Conservation (phyloP, 345 rosid species). For the Trapa incisa region DNA sequence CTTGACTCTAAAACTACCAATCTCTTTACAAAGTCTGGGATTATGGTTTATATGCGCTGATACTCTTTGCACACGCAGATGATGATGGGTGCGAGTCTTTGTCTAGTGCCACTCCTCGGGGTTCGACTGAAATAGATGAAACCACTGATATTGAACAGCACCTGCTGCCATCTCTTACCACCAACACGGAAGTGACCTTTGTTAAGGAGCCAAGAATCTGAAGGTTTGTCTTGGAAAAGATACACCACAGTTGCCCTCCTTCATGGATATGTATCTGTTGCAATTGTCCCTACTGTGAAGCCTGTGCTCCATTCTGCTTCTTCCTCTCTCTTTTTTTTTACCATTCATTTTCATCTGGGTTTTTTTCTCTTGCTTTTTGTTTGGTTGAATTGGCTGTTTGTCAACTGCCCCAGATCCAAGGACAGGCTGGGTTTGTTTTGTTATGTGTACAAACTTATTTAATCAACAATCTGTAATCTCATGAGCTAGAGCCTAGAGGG, state of each 20-base stretch:
- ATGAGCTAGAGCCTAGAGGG: too few species aligned
- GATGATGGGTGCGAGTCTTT: conserved; percentile 41
- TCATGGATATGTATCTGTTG: background rate
- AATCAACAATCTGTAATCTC: too few species aligned
- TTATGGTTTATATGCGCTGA: background rate
- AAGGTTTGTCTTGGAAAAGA: background rate
- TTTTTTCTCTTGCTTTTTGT: background rate
- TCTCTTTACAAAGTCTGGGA: too few species aligned
- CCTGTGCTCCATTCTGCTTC: background rate
- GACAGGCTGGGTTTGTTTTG: background rate
- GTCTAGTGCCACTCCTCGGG: conserved; percentile 21
- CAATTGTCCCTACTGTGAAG: background rate
- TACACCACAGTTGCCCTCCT: background rate
- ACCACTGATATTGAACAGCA: conserved; percentile 34
- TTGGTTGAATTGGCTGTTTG: background rate
- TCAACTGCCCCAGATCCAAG: background rate
- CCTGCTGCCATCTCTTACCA: conserved; percentile 26
- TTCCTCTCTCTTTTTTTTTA: background rate
- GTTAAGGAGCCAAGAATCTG: conserved; percentile 24
- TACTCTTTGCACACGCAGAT: conserved; percentile 13
- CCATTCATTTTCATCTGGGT: background rate
- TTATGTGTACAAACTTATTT: too few species aligned
- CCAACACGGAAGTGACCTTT: conserved; percentile 34
- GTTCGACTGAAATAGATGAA: conserved; percentile 30
- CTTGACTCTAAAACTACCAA: background rate